phyloP scores from a whole-genome alignment of 2,329 filamentous ascomycete genomes.

The Fusarium equiseti region DNA sequence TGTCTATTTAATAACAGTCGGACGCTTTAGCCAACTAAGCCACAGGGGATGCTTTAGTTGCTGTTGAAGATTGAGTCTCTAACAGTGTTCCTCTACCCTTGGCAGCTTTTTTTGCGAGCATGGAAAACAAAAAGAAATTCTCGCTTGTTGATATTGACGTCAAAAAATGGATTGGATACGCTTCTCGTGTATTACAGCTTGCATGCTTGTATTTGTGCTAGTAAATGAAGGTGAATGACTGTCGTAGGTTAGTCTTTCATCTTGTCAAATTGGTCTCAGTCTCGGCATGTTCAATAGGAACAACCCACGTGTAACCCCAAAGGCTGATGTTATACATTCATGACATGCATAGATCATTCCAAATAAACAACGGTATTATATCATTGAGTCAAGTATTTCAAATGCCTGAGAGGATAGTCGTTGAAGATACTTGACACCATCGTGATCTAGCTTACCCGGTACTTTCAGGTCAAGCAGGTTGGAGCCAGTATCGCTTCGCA shows the following conservation, averaged over 20 bases:
- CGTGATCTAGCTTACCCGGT: not conserved
- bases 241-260: not conserved
- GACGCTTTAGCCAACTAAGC: slow-evolving; percentile 46
- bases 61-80: not conserved
- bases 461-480: not conserved
- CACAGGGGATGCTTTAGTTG: slow-evolving; percentile 34
- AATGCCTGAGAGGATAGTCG: not conserved
- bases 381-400: not conserved
- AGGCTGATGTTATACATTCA: not conserved
- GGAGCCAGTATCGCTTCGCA: not conserved
- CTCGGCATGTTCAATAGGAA: not conserved
- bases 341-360: not conserved
- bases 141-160: not conserved
- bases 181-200: not conserved
- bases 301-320: not conserved
- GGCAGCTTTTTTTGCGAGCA: accelerated
- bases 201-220: not conserved
- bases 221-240: not conserved
- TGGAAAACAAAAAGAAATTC: not conserved
- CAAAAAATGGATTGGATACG: not conserved
- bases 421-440: not conserved
- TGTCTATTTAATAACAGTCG: slow-evolving; percentile 44
- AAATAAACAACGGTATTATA: not conserved
- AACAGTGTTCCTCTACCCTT: not conserved
- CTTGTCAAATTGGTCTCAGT: not conserved